Evolutionary conservation across 495 filamentous ascomycete genomes (phyloP).

Genomic region (Pseudomonodictys pantanalensis): DNA sequence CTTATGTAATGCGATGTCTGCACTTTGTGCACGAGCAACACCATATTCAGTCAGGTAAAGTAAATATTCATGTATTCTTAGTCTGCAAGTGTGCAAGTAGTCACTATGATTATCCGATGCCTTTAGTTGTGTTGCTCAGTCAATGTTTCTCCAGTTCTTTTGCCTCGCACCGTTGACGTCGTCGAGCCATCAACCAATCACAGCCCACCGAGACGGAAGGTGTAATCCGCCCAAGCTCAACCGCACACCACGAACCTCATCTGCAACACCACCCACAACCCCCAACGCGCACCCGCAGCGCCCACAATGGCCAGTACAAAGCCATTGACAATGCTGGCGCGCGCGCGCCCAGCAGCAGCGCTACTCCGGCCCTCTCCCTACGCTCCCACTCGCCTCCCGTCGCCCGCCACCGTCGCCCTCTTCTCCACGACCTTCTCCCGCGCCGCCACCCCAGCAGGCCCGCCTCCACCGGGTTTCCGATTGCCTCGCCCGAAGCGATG

Average conservation of each 20-base stretch:
- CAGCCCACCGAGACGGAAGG: no score
- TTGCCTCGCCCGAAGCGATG: conserved; percentile 63
- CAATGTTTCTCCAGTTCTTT: neutral
- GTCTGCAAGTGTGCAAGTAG: no score
- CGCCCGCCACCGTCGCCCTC: conserved; percentile 52
- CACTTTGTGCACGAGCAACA: no score
- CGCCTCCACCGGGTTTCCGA: conserved; percentile 75
- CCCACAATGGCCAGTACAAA: conserved; percentile 36
- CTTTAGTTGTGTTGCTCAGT: neutral
- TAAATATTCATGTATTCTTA: no score
- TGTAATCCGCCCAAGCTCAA: no score
- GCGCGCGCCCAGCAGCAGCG: conserved; percentile 25
- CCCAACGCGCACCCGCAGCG: conserved; percentile 9
- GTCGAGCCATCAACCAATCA: conserved; percentile 22
- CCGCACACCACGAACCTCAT: conserved; percentile 5
- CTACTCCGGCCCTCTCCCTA: conserved; percentile 23
- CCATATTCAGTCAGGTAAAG: no score
- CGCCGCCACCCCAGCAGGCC: conserved; percentile 69
- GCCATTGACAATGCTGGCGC: conserved; percentile 39
- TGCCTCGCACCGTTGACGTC: neutral
- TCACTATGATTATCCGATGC: neutral
- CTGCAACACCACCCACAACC: conserved; percentile 9
- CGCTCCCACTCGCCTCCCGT: conserved; percentile 18
- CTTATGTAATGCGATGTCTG: neutral
- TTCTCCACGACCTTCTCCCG: conserved; percentile 61